Base-by-base conservation (phyloP, 495 filamentous ascomycete species). In the Aspergillus diversus region DNA sequence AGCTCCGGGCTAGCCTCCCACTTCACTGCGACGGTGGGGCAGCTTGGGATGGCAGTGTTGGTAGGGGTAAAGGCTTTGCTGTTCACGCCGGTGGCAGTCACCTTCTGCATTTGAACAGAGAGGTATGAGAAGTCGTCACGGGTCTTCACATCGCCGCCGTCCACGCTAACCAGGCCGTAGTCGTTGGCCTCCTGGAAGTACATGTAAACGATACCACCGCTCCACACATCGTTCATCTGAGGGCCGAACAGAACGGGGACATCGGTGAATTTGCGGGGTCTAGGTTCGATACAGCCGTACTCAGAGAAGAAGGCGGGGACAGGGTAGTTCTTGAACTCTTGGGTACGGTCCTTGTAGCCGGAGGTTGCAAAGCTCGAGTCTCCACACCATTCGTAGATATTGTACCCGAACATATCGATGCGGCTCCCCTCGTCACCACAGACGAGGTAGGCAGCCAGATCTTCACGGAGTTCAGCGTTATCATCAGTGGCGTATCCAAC, bases 321-420 rank as follows among this genome's bases (percentile, higher is more conserved):
- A 5, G 90, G 90, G 81, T 93, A 99, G 74, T 89, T 87, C 39
- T 78, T 74, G 81, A 97, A 98, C 76, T 96, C 92, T 57, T 89
- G 72, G 60, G 92, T 93, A 67, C 93, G 88, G 21, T 85, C 85
- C 63, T 89, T 77, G 77, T 92, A 99, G 13, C 92, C 91, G 1
- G 95, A 98, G 35, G 75, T 63, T 43, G 77, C 70, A 73, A 86
- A 94, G 65, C 82, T 83, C 65, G 89, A 94, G 46, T 92, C 75
- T 63, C 96, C 96, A 75, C 95, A 99, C 94, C 94, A 99, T 59
- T 92, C 93, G 81, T 98, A 98, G 82, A 98, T 97, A 81, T 99
- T 99, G 88, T 97, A 97, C 59, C 95, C 96, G 90, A 93, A 98
- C 83, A 93, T 97, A 77, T 98, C 96, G 63, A 97, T 96, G 56